Base-by-base conservation (phyloP, 2,329 filamentous ascomycete species). In the Paramyrothecium roridum region DNA sequence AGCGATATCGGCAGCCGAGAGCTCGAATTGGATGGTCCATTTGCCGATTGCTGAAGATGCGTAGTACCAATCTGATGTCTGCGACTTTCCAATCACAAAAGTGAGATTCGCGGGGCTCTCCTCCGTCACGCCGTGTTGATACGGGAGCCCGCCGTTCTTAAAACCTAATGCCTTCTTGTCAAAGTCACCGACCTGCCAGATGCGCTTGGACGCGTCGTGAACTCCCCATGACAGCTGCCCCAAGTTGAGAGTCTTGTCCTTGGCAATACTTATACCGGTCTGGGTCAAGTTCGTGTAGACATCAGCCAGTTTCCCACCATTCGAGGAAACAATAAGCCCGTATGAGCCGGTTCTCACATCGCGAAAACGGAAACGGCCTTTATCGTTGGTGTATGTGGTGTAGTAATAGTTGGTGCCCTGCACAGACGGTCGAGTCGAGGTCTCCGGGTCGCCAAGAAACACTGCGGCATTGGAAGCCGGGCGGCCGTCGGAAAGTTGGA, bases 351-450 rank as follows among this genome's bases (percentile, higher is more conserved):
- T 57, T 48, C 54, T 17, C 2, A 57, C 34, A 33, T 57, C 54
- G n/a, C 55, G 30, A 33, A 57, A 57, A 2, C 50, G 53, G 37
- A 57, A 57, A 3, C 54, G 54, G 6, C 56, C 56, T 16, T 57
- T 57, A 20, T 57, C 54, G 10, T 56, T 57, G 22, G 56, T 57
- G 34, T 57, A 57, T 1, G 56, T 53, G 13, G 56, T 57, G 22
- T 57, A 57, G 43, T 57, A 56, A 2, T 57, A 57, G 43, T 56
- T 54, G 37, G 63, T 65, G 26, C 64, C 64, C 47, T 65, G 63
- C 4, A 57, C 19, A 17, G 56, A 57, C 26, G 56, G 56, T 13
- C 56, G 56, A 17, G 34, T 52, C 12, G 40, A 34, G 8, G 54
- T 57, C 17, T 57, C 33, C 2, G 48, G 21, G 12, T 57, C 56